These are phyloP conservation scores for Backusella morwellensis DNA, from an alignment of 192 early-diverging fungal genomes.

Conservation along the genomic window DNA sequence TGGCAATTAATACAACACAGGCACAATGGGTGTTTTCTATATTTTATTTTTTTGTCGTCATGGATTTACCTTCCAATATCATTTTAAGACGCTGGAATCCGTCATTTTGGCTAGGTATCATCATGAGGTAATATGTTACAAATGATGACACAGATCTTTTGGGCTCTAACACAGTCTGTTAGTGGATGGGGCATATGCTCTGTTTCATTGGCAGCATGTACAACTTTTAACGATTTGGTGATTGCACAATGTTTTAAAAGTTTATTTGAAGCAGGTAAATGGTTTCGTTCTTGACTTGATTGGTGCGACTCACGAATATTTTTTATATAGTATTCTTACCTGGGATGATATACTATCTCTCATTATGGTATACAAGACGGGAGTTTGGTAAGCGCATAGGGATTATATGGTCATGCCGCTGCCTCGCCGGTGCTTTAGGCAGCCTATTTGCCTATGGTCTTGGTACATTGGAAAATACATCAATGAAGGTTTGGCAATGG, in stretches of 20 bases:
- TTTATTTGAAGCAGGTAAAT: slow-evolving; percentile 37
- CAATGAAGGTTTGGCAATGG: slow-evolving; percentile 19
- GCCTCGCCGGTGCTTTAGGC: slow-evolving; percentile 39
- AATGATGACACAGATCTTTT: too few relatives aligned
- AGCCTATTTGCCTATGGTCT: slow-evolving; percentile 60
- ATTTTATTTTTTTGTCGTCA: slow-evolving; percentile 55
- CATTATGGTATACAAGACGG: slow-evolving; percentile 50
- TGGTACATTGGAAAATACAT: slow-evolving; percentile 37
- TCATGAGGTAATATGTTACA: slow-evolving; percentile 3
- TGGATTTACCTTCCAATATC: slow-evolving; percentile 67
- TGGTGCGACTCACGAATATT: background rate
- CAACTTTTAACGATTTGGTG: slow-evolving; percentile 28
- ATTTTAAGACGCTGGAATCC: slow-evolving; percentile 40
- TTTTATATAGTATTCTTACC: slow-evolving; percentile 20
- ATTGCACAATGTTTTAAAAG: slow-evolving; percentile 51
- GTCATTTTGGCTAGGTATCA: slow-evolving; percentile 10
- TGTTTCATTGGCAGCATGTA: slow-evolving; percentile 44
- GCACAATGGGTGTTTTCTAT: slow-evolving; percentile 44
- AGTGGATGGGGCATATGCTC: slow-evolving; percentile 43
- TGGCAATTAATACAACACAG: background rate
- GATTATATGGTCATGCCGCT: slow-evolving; percentile 14
- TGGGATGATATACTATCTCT: slow-evolving; percentile 47
- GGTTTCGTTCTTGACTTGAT: too few relatives aligned
- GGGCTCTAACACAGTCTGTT: too few relatives aligned
- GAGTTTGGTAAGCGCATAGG: slow-evolving; percentile 48